Evolutionary conservation across 2,329 filamentous ascomycete species (phyloP), one percentile per base, ranked within the genome.

Genomic region (Botrytis fragariae): DNA sequence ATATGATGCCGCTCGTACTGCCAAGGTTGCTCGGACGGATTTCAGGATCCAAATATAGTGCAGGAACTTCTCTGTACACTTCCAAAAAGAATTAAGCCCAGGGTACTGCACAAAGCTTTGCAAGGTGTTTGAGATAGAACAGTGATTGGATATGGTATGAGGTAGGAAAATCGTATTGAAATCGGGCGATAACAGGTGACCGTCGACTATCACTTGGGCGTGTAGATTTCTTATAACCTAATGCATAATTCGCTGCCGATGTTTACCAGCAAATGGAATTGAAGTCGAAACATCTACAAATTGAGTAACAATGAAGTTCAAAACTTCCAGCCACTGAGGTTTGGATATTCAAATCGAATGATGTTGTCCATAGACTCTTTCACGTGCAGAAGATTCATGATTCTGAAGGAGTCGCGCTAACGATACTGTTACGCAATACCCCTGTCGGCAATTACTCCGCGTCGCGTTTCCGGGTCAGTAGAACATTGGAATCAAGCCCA

Each of bases 11-110:
- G n/a, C 63, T 54, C 45, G 44, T 39, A 35, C 63, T 54, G 25
- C 45, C 63, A 67, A 51, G 25, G 22, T 67, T 67, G 63, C 63
- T 67, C 22, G 63, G 63, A 51, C 45, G 25, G 39, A 35, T 35
- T 51, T n/a, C 45, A 54, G 1, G 48, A 37, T 54, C 45, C 14
- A 67, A 54, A 51, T 51, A 37, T 37, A 67, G 63, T 64, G 61
- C 39, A 32, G 42, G 32, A 67, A 67, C 29, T 29, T 29, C 51
- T 57, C 51, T 39, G 37, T 44, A 62, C 29, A 51, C 22, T 32
- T 22, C 4, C 8, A 29, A 51, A 39, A 20, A n/a, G 6, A n/a
- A 39, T 25, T 32, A 14, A 9, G 35, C 3, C 32, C 25, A 6
- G 10, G 22, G 25, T 12, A n/a, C 5, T 35, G 63, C n/a, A 35